Evolutionary conservation across 306 rosid species (phyloP), one percentile per base, ranked within the genome.

Genomic region (Ziziphus jujuba): DNA sequence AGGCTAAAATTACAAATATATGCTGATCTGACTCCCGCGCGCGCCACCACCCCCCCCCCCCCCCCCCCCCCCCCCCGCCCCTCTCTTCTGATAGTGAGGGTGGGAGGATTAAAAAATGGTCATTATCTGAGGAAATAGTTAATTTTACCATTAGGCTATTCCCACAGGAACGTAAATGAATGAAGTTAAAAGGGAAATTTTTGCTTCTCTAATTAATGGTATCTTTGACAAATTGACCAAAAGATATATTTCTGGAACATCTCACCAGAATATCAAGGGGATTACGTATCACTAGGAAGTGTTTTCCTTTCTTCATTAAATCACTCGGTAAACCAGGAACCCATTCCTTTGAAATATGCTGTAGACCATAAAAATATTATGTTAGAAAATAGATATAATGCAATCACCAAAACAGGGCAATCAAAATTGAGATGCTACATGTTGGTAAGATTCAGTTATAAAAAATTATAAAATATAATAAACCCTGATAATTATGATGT

Each of bases 261-360:
- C 80, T 72, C 72, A 85, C 95, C 95, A 84, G 72, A 66, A 90
- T 84, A 77, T 90, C 88, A 74, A 87, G 87, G 48, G 97, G 95
- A 74, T 87, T 90, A 71, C 95, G 78, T 17, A 77, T 87, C 82
- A 90, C 78, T 70, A 90, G 77, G 78, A 87, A 76, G 84, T 90
- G 97, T 76, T 82, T 90, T 74, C 97, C 97, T 67, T 82, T 84
- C 78, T 79, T 84, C 77, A 85, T 61, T 60, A 90, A 70, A 70
- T 90, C 90, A 59, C 67, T 79, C 2, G 90, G 52, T 79, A 90
- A 75, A 56, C 89, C 87, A 64, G 72, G 88, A 24, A 84, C 44
- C 61, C 79, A 79, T 59, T 90, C 88, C 79, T 87, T 90, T 58
- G 95, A 79, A 16, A 90, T 87, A 64, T 90, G 95, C 97, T 90